Percentiles rank a stretch among this genome's conserved stretches.
Conservation (phyloP, 139 green algal species). For the Picochlorum sp. region DNA sequence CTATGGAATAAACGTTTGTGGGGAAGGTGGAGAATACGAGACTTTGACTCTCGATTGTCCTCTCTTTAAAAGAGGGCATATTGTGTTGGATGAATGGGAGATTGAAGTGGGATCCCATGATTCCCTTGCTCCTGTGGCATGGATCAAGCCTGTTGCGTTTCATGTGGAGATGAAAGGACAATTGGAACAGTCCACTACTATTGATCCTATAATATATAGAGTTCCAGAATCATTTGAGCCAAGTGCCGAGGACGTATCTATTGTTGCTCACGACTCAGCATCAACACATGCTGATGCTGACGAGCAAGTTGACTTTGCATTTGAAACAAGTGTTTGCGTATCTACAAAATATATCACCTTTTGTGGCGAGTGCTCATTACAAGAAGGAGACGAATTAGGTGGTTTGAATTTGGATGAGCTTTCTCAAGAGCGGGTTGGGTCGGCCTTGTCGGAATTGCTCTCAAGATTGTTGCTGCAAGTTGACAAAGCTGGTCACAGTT, state of each 20-base stretch:
- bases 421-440: too few species aligned
- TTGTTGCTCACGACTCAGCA: too few species aligned
- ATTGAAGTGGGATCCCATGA: slow-evolving; percentile 29
- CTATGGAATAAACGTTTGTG: slow-evolving; percentile 85
- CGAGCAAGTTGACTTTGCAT: too few species aligned
- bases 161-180: slow-evolving; percentile 65
- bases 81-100: slow-evolving; percentile 59
- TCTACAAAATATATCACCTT: too few species aligned
- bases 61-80: slow-evolving; percentile 54
- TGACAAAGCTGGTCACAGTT: slow-evolving; percentile 10
- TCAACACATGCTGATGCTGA: too few species aligned
- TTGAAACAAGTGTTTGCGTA: too few species aligned
- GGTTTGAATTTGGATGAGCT: background rate
- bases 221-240: too few species aligned
- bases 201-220: too few species aligned
- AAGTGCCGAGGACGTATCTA: too few species aligned
- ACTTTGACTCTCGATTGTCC: slow-evolving; percentile 85
- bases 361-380: too few species aligned
- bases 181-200: too few species aligned
- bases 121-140: slow-evolving; percentile 30
- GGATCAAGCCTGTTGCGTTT: slow-evolving; percentile 56
- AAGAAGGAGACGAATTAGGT: background rate
- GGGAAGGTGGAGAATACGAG: slow-evolving; percentile 97
- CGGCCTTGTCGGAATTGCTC: background rate
- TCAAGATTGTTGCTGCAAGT: background rate